Evolutionary conservation across 2,329 filamentous ascomycete species (phyloP).

Genomic region (Hypoxylon rubiginosum): DNA sequence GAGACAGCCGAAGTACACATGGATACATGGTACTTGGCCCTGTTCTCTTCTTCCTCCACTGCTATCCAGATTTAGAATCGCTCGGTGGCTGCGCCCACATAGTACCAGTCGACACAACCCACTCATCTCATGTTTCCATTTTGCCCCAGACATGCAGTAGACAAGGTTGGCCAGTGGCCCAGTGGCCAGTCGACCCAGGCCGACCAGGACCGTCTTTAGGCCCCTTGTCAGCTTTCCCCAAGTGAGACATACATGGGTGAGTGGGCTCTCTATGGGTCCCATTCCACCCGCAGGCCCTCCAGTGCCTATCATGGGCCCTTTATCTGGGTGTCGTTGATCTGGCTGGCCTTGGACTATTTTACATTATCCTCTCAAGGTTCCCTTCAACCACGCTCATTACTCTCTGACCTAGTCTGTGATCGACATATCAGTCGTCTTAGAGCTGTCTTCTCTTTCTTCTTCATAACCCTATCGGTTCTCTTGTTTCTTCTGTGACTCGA

Average conservation of each 20-base stretch:
- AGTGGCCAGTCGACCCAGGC: conserved; percentile 38
- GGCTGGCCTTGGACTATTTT: conserved; percentile 48
- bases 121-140: conserved; percentile 59
- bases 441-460: conserved; percentile 52
- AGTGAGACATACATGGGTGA: conserved; percentile 66
- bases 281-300: conserved; percentile 54
- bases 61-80: conserved; percentile 53
- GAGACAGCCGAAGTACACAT: conserved; percentile 37
- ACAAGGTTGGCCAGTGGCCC: conserved; percentile 49
- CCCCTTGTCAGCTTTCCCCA: conserved; percentile 60
- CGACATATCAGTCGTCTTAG: conserved; percentile 53
- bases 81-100: conserved; percentile 51
- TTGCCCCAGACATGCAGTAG: conserved; percentile 59
- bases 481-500: conserved; percentile 53
- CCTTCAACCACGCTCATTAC: conserved; percentile 52
- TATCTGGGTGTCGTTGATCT: conserved; percentile 59
- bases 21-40: conserved; percentile 44
- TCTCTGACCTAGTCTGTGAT: conserved; percentile 52
- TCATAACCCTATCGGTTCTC: conserved; percentile 53
- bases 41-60: conserved; percentile 27
- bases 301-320: conserved; percentile 57
- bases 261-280: conserved; percentile 52
- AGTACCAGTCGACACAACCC: conserved; percentile 47
- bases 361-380: conserved; percentile 53
- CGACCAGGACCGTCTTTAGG: conserved; percentile 50